Base-by-base conservation (phyloP, 2,329 filamentous ascomycete species). In the Colletotrichum agaves region DNA sequence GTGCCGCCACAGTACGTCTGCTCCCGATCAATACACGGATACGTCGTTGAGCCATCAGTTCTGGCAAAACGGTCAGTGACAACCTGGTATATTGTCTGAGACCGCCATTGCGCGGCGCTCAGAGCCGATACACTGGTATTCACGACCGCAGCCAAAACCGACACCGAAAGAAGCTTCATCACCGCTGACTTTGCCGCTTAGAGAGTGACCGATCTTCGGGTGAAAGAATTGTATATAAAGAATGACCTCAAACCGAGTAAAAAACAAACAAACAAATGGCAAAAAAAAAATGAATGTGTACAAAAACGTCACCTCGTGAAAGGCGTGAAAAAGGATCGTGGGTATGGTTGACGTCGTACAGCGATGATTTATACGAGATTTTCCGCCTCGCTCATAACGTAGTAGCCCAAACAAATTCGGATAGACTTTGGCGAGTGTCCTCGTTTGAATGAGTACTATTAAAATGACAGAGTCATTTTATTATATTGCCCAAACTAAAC, bases 1-100 rank as follows among this genome's bases (percentile, higher is more conserved):
- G 85, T 87, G 15, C 89, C 89, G 44, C 87, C 87, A 71, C 89
- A 91, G 75, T 89, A 90, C 27, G 75, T 74, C 31, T 76, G 72
- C n/a, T 82, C 75, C 39, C 78, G 71, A 7, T 77, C 72, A 56
- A 82, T 77, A 71, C 84, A 86, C 1, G 77, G 66, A 21, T 75
- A 77, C n/a, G 83, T 81, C 4, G 79, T 82, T 4, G 78, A 81
- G 21, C 82, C 83, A 69, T 80, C 78, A 3, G 76, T 81, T 8
- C 82, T 81, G 4, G 85, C 86, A 66, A 86, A 82, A 1, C 87
- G 84, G 72, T 88, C 86, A 3, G 86, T 87, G 71, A 89, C 75
- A 41, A 84, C 82, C 76, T 88, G 87, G 74, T 89, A 89, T 62
- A 88, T 87, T 49, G 83, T 86, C 62, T 83, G 82, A 27, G 80